Conservation (phyloP, 1,284 basidiomycete species). For the Naganishia liquefaciens region DNA sequence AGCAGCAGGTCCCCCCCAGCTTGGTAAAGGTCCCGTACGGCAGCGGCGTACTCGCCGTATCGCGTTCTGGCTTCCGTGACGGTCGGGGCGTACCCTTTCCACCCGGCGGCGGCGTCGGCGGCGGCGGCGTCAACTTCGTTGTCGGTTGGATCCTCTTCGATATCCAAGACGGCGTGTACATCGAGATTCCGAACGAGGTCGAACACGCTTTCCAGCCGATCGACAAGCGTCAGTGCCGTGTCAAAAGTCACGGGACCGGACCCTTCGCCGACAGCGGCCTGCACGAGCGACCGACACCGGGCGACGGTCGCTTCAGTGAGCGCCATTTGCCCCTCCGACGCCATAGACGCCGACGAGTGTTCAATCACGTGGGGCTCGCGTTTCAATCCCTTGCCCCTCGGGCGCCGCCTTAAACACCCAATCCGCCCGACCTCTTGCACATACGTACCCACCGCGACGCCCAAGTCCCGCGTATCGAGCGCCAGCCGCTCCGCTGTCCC, state of each 20-base stretch:
- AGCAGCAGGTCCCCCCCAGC: conserved; percentile 6
- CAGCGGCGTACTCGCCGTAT: not conserved
- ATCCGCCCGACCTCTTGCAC: conserved; percentile 28
- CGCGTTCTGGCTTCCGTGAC: conserved; percentile 8
- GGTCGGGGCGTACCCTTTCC: conserved; percentile 2
- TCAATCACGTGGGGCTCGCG: not conserved
- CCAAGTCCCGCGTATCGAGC: conserved; percentile 31
- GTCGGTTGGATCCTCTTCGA: conserved; percentile 31
- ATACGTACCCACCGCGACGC: conserved; percentile 17
- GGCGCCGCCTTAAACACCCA: conserved; percentile 16
- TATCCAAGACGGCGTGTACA: conserved; percentile 49
- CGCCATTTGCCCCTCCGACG: not conserved
- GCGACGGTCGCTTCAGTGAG: conserved; percentile 4
- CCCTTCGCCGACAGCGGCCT: conserved; percentile 45
- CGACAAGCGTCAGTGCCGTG: conserved; percentile 35
- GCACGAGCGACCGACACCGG: conserved; percentile 35
- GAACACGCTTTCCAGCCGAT: conserved; percentile 31
- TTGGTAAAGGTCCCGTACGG: not conserved
- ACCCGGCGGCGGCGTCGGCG: conserved; percentile 6
- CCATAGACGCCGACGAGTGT: conserved; percentile 2
- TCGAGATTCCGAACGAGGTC: conserved; percentile 40
- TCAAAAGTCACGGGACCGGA: conserved; percentile 42
- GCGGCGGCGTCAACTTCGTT: not conserved
- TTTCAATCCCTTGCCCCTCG: conserved; percentile 13
- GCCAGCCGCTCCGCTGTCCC: conserved; percentile 29